Percentiles rank a stretch among this genome's conserved stretches.
phyloP scores from a whole-genome alignment of 2,329 filamentous ascomycete genomes.

The Colletotrichum spinosum region DNA sequence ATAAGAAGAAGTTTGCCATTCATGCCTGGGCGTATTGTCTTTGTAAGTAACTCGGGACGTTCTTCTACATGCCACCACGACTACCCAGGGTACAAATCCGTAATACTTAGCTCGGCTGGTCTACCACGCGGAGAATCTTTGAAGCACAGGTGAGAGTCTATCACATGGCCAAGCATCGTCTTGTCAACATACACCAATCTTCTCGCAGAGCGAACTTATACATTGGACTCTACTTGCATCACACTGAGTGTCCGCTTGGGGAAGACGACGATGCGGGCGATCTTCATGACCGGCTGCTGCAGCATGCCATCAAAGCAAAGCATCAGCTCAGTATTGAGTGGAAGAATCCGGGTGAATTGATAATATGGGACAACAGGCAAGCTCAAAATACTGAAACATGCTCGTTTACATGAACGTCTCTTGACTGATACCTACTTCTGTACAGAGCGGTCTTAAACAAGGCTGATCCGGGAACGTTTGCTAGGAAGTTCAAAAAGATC shows the following conservation, averaged over 20 bases:
- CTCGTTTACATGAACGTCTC: background rate
- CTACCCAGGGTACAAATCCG: too few species aligned
- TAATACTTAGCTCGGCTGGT: too few species aligned
- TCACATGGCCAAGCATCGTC: slow-evolving; percentile 57
- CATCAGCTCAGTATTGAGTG: slow-evolving; percentile 60
- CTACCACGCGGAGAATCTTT: too few species aligned
- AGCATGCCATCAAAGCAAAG: slow-evolving; percentile 59
- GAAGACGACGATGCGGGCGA: slow-evolving; percentile 48
- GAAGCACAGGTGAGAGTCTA: slow-evolving; percentile 24
- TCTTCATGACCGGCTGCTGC: slow-evolving; percentile 53
- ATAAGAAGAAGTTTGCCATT: too few species aligned
- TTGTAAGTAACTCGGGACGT: too few species aligned
- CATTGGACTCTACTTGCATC: slow-evolving; percentile 63
- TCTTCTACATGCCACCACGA: too few species aligned
- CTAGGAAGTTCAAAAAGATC: slow-evolving; percentile 62
- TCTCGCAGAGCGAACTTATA: slow-evolving; percentile 65
- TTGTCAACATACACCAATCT: slow-evolving; percentile 64
- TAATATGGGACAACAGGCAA: slow-evolving; percentile 70
- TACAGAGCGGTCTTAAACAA: slow-evolving; percentile 60
- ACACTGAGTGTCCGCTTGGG: slow-evolving; percentile 54
- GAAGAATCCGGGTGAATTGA: slow-evolving; percentile 60
- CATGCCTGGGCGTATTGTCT: too few species aligned
- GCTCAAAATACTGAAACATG: background rate
- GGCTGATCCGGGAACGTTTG: slow-evolving; percentile 54
- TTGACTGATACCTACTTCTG: background rate